Evolutionary conservation across 2,329 filamentous ascomycete species (phyloP).

Genomic region (Aspergillus udagawae): DNA sequence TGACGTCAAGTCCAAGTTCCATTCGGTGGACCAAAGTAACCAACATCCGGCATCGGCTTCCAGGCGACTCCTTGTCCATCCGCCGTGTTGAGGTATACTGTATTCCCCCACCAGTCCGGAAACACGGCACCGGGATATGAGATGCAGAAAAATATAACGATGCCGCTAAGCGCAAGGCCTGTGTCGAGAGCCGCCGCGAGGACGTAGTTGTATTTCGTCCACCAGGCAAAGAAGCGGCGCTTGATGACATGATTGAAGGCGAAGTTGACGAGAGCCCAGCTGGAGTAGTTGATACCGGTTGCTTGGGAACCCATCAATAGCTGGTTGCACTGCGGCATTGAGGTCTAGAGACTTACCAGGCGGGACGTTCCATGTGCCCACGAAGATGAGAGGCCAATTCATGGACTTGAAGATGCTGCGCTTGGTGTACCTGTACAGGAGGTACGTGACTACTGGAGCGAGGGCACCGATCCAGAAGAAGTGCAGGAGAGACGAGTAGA

Average conservation of each 20-base stretch:
- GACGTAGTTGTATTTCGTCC: conserved; percentile 44
- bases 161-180: conserved; percentile 29
- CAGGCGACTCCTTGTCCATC: conserved; percentile 27
- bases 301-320: conserved; percentile 13
- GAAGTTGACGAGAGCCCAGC: conserved; percentile 48
- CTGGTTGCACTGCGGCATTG: neutral
- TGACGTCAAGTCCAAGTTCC: conserved; percentile 22
- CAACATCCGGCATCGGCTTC: conserved; percentile 21
- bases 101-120: conserved; percentile 34
- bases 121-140: conserved; percentile 29
- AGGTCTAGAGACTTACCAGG: conserved; percentile 13
- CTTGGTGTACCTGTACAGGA: conserved; percentile 23
- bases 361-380: conserved; percentile 25
- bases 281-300: conserved; percentile 35
- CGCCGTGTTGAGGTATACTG: conserved; percentile 28
- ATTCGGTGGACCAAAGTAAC: conserved; percentile 30
- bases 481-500: conserved; percentile 47
- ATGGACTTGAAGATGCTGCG: conserved; percentile 34
- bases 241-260: conserved; percentile 76
- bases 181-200: conserved; percentile 39
- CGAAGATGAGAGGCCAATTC: conserved; percentile 31
- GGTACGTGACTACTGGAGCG: conserved; percentile 17
- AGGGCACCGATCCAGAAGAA: conserved; percentile 50
- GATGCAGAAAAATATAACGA: conserved; percentile 35
- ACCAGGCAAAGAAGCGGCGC: conserved; percentile 37